phyloP scores from a whole-genome alignment of 169 alveolate genomes.

The Plasmodium gaboni region DNA sequence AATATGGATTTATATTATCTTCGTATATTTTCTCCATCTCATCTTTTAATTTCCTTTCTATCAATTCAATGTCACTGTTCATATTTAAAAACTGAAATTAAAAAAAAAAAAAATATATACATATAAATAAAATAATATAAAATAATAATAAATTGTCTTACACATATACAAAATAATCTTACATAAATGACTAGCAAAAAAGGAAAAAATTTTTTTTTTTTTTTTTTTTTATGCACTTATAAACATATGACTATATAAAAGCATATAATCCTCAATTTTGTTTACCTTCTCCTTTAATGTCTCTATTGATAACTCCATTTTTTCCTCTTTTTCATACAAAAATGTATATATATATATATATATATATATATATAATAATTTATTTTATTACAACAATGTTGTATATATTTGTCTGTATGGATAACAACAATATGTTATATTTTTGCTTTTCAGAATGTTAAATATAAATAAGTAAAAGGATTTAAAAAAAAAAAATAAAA shows the following conservation, averaged over 20 bases:
- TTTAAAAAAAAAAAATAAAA: too few species aligned
- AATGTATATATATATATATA: background rate
- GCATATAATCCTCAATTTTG: background rate
- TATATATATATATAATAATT: too few species aligned
- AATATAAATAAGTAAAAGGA: background rate
- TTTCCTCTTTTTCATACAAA: conserved; percentile 2
- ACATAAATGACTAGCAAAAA: background rate
- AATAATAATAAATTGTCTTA: background rate
- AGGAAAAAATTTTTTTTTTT: background rate
- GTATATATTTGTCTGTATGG: too few species aligned
- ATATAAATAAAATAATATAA: background rate
- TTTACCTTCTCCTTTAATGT: conserved; percentile 68
- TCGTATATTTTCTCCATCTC: conserved; percentile 68
- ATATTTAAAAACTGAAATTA: conserved; percentile 38
- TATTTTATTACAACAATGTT: too few species aligned
- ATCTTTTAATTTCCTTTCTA: conserved; percentile 53
- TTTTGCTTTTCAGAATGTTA: too few species aligned
- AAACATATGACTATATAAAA: background rate
- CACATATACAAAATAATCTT: background rate
- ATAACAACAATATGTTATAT: too few species aligned
- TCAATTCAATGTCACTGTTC: conserved; percentile 69
- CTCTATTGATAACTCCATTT: conserved; percentile 64
- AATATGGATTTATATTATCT: conserved; percentile 68
- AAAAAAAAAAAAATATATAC: background rate
- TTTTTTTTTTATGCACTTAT: background rate